Base-by-base conservation (phyloP, 78 protist genomes). In the Trichosphaerium sp. region DNA sequence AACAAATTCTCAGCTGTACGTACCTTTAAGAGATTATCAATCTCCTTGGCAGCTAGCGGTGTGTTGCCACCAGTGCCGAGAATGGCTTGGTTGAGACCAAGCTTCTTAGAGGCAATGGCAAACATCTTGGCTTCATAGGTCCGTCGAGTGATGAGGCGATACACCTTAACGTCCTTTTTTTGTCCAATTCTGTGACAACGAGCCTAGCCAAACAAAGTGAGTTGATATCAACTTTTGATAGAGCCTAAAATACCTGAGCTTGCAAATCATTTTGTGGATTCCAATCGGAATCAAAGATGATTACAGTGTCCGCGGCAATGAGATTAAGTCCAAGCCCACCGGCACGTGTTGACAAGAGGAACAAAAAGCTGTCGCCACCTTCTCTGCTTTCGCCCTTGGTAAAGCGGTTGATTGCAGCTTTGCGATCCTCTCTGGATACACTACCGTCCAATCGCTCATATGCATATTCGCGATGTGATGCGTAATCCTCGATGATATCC, bases 101-200 rank as follows among this genome's bases (percentile, higher is more conserved):
- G 55, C 67, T 90, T 90, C 43, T 85, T 79, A 6, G 90, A 58
- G 2, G 95, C 95, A 26, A 72, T 75, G 51, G 65, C 77, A 43
- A 90, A 74, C 38, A 90, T 71, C 32, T 74, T 65, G 49, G 67
- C 62, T 41, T 92, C 97, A 57, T 82, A 85, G 52, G 95, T 85
- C 38, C 75, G 76, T 39, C 80, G 67, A 25, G 93, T 83, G 65
- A 91, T 73, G 23, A 92, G 73, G 44, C 96, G 67, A 83, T 85
- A 90, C 11, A 92, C 92, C 47, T 82, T 88, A 32, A 88, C 90
- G 42, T 79, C 66, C 32, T 72, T 73, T 18, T 75, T 89, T 67
- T 95, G 99, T n/a, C 99, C 99, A 61, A 88, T 88, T 34, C 99
- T 74, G 68, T 95, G 97, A 47, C 92, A 82, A 31, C 92, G 37